Evolutionary conservation across 805 yeast genomes (phyloP).

Genomic region (Candida sonorensis): DNA sequence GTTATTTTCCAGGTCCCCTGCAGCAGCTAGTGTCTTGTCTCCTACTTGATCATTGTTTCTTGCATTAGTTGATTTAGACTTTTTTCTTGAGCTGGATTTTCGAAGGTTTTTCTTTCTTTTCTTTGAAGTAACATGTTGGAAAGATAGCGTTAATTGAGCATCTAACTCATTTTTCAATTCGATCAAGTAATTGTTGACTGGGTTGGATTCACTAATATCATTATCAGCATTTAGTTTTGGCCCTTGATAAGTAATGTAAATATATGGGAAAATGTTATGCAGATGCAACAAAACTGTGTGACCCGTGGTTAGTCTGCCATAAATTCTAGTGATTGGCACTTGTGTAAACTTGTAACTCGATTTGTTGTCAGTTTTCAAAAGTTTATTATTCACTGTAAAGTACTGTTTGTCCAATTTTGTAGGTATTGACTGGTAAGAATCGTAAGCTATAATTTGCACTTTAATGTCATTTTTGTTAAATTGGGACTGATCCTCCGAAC

Average conservation of each 20-base stretch:
- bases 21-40: too few species aligned
- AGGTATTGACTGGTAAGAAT: constrained; percentile 58
- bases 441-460: constrained; percentile 33
- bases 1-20: constrained; percentile 2
- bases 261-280: constrained; percentile 80
- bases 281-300: constrained; percentile 60
- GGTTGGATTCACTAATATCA: constrained; percentile 1
- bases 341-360: constrained; percentile 31
- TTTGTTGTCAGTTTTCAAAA: too few species aligned
- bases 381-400: constrained; percentile 28
- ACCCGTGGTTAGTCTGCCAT: constrained; percentile 61
- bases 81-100: too few species aligned
- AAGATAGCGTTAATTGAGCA: constrained; percentile 31
- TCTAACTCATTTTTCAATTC: constrained; percentile 41
- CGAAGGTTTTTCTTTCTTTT: constrained; percentile 1
- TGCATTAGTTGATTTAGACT: too few species aligned
- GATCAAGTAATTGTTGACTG: constrained; percentile 29
- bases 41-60: too few species aligned
- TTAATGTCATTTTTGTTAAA: neutral
- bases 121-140: constrained; percentile 13
- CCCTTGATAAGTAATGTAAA: constrained; percentile 59
- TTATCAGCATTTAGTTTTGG: constrained; percentile 15
- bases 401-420: constrained; percentile 41
- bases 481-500: too few species aligned
- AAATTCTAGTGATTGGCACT: constrained; percentile 74